Conservation (phyloP, 2,329 filamentous ascomycete genomes). For the Decorospora gaudefroyi region DNA sequence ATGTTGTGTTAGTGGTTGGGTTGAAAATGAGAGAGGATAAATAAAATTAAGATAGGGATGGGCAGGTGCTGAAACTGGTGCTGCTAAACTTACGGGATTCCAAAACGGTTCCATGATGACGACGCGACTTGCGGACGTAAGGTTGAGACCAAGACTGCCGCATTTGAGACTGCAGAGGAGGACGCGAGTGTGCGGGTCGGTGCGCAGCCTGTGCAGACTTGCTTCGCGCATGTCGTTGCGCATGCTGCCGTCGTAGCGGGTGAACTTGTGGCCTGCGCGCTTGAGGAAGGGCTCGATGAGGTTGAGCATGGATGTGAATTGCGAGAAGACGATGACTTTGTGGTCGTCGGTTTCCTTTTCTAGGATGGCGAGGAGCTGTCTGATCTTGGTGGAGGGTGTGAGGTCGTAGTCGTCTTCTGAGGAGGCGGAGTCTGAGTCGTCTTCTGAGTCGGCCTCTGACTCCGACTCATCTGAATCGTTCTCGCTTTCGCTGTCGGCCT, state of each 20-base stretch:
- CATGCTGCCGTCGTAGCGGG: slow-evolving; percentile 95
- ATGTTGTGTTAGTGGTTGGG: background rate
- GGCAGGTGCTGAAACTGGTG: background rate
- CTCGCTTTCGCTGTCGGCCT: slow-evolving; percentile 44
- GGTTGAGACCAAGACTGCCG: slow-evolving; percentile 87
- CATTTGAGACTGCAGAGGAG: slow-evolving; percentile 93
- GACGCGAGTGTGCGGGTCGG: slow-evolving; percentile 74
- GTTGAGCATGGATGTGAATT: slow-evolving; percentile 98
- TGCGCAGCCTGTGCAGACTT: slow-evolving; percentile 75
- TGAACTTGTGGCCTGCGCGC: slow-evolving; percentile 73
- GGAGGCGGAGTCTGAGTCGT: slow-evolving; percentile 51
- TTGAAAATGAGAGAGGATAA: background rate
- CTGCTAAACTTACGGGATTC: slow-evolving; percentile 72
- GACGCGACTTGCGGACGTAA: slow-evolving; percentile 90
- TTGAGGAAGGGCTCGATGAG: slow-evolving; percentile 89
- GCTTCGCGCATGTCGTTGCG: slow-evolving; percentile 89
- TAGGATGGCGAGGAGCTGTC: slow-evolving; percentile 79
- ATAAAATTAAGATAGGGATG: background rate
- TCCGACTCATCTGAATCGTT: slow-evolving; percentile 39
- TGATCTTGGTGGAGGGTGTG: slow-evolving; percentile 85
- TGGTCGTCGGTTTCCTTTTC: slow-evolving; percentile 76
- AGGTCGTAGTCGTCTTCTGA: slow-evolving; percentile 54
- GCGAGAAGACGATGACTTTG: slow-evolving; percentile 98
- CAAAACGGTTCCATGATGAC: slow-evolving; percentile 97
- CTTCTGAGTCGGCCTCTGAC: slow-evolving; percentile 39